Evolutionary conservation across 371 early-diverging fungal genomes (phyloP).

Genomic region (Mortierella sp.): DNA sequence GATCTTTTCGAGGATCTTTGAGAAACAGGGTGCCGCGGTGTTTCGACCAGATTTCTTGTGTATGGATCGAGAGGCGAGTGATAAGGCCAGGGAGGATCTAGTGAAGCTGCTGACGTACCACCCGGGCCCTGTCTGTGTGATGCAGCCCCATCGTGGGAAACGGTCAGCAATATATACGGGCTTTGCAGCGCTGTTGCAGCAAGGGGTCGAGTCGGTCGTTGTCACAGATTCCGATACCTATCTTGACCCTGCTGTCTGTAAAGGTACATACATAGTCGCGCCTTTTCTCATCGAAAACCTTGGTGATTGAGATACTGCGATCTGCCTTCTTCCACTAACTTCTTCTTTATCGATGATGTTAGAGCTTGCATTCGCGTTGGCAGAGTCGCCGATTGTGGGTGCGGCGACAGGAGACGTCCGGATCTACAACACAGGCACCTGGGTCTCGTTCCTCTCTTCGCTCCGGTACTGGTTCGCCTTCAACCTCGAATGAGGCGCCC

Average conservation of each 20-base stretch:
- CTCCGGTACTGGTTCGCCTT: slow-evolving; percentile 80
- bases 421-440: slow-evolving; percentile 69
- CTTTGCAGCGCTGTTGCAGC: slow-evolving; percentile 66
- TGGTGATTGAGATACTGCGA: too few relatives aligned
- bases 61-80: slow-evolving; percentile 40
- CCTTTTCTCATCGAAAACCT: not conserved
- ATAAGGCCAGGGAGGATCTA: slow-evolving; percentile 46
- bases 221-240: slow-evolving; percentile 77
- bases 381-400: slow-evolving; percentile 67
- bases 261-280: slow-evolving; percentile 31
- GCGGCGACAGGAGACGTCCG: slow-evolving; percentile 77
- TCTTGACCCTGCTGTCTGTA: slow-evolving; percentile 66
- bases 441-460: slow-evolving; percentile 72
- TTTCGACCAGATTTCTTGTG: slow-evolving; percentile 64
- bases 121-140: slow-evolving; percentile 64
- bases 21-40: slow-evolving; percentile 60
- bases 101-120: slow-evolving; percentile 55
- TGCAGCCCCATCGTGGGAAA: slow-evolving; percentile 74
- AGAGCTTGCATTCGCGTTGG: slow-evolving; percentile 66
- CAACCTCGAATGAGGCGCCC: slow-evolving; percentile 77
- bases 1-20: slow-evolving; percentile 69
- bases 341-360: slow-evolving; percentile 8
- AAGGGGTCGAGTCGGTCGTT: slow-evolving; percentile 70
- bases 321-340: not conserved
- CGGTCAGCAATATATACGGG: slow-evolving; percentile 78